Evolutionary conservation across 1,284 basidiomycete species (phyloP), one percentile per base, ranked within the genome.

Genomic region (Fistulina hepatica): DNA sequence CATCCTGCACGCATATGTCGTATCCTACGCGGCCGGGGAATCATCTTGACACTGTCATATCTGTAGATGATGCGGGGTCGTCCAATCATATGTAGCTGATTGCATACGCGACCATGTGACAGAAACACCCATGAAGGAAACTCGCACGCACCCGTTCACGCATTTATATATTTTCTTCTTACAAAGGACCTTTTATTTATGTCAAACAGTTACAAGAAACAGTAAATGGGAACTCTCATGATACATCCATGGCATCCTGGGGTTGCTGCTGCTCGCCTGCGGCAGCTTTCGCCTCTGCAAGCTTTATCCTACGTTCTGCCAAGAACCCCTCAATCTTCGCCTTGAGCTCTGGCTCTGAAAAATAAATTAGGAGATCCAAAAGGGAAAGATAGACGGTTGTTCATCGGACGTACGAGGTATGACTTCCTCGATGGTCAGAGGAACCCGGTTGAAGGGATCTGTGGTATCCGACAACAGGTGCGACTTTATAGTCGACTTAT

Each of bases 401-500:
- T 22, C 19, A 27, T 9, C 15, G 26, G 12, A 63, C 73, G 45
- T 47, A 82, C 83, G 60, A n/a, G 89, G 76, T 42, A 81, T 58
- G 22, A 91, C 80, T 9, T 93, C 84, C 47, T 85, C 85, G 42
- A 91, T 75, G 20, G 69, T 66, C 17, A 94, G 64, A 15, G 89
- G 85, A 21, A 69, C 62, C 34, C 90, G 79, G 58, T 92, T 94
- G 71, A 93, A 93, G 0, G 91, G 91, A 57, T 93, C 90, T 40
- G 80, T 89, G 13, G 80, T 64, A 54, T 97, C 94, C 2, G 91
- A 94, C 17, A 98, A 64, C 32, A 98, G 63, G 55, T 94, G 91
- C 2, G 91, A 85, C 54, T 97, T 95, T 66, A 99, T 98, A 2
- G 94, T 98, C 1, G 84, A 73, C 26, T 86, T 76, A 57, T 99